phyloP scores from a whole-genome alignment of 495 filamentous ascomycete genomes.

The Penicillium pulvis region DNA sequence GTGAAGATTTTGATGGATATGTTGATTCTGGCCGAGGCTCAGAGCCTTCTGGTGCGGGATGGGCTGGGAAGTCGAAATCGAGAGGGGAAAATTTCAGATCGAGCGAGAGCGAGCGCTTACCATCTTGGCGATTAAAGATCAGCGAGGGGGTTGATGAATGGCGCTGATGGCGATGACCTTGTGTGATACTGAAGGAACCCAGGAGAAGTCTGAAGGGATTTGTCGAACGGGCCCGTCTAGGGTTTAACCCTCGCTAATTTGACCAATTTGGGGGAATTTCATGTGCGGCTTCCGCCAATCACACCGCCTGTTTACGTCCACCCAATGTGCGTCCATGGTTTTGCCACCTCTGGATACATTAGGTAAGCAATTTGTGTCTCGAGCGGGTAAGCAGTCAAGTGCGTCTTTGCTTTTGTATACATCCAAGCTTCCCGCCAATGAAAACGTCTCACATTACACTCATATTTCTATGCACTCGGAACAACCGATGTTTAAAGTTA shows the following conservation, averaged over 20 bases:
- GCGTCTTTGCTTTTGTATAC: constrained; percentile 10
- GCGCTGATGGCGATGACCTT: constrained; percentile 54
- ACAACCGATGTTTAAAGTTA: constrained; percentile 8
- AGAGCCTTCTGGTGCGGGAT: constrained; percentile 2
- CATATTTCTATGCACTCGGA: constrained; percentile 14
- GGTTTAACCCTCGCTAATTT: constrained; percentile 49
- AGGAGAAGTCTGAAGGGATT: constrained; percentile 46
- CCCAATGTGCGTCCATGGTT: constrained; percentile 9
- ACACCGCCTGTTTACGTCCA: constrained; percentile 12
- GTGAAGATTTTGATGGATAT: constrained; percentile 8
- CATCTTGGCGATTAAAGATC: constrained; percentile 55
- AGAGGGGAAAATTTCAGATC: constrained; percentile 10
- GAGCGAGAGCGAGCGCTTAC: constrained; percentile 33
- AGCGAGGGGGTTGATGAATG: constrained; percentile 50
- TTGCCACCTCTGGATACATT: constrained; percentile 6
- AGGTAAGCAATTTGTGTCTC: constrained; percentile 1
- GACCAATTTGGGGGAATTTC: constrained; percentile 24
- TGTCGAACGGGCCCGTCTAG: constrained; percentile 40
- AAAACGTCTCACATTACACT: constrained; percentile 25
- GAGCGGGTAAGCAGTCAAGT: constrained; percentile 27
- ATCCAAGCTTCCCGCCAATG: neutral
- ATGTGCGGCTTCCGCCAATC: constrained; percentile 29
- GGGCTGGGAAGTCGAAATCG: constrained; percentile 11
- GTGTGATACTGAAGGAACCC: constrained; percentile 41
- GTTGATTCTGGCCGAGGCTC: neutral